Evolutionary conservation across 2,329 filamentous ascomycete species (phyloP), one percentile per base, ranked within the genome.

Genomic region (Fusarium sublunatum): DNA sequence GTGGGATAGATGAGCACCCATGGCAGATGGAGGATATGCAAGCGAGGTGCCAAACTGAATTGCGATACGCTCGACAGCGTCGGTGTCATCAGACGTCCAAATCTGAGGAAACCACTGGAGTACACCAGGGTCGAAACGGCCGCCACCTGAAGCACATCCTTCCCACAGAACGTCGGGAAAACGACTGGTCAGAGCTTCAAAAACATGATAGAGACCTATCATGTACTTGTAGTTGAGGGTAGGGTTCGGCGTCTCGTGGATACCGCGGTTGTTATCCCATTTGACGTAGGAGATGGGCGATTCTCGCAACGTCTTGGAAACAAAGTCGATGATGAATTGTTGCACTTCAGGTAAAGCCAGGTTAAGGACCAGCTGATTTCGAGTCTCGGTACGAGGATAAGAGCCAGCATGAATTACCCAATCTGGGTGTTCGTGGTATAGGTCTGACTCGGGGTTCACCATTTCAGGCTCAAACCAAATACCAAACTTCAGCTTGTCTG

Each of bases 401-500:
- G 77, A 71, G 3, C 83, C 84, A 0, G 86, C 81, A 52, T 87
- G 82, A 38, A 90, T 69, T 2, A 79, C 85, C 87, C 87, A 90
- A 53, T 89, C 86, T 0, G 87, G 87, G 59, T 90, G 87, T 34
- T 84, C 75, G 1, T 79, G 70, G 69, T 89, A 90, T 5, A 90
- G 76, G 2, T 78, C 81, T 0, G 87, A 89, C 43, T 86, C 83
- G 0, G 83, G 83, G 49, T 86, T 88, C 31, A 89, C 83, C 88
- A 90, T 90, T 65, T 90, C 87, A 0, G 86, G 87, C 70, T 90
- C 88, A 3, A 90, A 80, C 87, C 87, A 90, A 7, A 90, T 79
- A 24, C 87, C 87, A 59, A 90, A 90, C 25, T 81, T 78, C 39
- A 90, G 73, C 4, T 81, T 77, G 0, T 76, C 74, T 0, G 54